Conservation (phyloP, 2,329 filamentous ascomycete genomes). For the Chaetomiaceae sp. region DNA sequence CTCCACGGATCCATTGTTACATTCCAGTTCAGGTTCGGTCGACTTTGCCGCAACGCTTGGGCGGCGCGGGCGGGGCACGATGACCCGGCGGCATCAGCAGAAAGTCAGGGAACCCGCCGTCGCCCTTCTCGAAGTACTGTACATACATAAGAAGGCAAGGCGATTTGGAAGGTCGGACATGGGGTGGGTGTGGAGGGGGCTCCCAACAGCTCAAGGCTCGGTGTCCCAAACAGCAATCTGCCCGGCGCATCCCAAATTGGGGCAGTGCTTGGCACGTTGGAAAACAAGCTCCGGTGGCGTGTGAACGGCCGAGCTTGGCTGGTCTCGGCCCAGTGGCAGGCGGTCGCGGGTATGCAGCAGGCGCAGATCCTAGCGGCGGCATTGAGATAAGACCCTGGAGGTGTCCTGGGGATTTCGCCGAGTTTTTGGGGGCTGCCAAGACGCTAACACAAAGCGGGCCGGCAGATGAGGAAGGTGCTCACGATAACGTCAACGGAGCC, state of each 20-base stretch:
- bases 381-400: constrained; percentile 1
- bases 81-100: too few relatives aligned
- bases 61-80: too few relatives aligned
- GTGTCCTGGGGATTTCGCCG: background rate
- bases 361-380: background rate
- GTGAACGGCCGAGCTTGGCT: background rate
- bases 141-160: background rate
- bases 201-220: background rate
- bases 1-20: background rate
- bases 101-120: too few relatives aligned
- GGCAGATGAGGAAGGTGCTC: constrained; percentile 14
- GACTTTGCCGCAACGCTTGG: background rate
- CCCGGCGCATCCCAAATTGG: background rate
- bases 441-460: background rate
- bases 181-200: background rate
- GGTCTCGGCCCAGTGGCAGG: background rate
- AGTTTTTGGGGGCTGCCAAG: constrained; percentile 11
- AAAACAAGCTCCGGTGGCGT: constrained; percentile 6
- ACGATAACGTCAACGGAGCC: background rate
- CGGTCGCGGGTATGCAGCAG: background rate
- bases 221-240: constrained; percentile 13
- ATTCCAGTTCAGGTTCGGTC: background rate
- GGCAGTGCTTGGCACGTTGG: constrained; percentile 1
- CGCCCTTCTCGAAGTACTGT: background rate
- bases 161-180: constrained; percentile 4